These are phyloP conservation scores for Aspergillus caelatus DNA, from an alignment of 2,329 filamentous ascomycete species.

Conservation along the genomic window DNA sequence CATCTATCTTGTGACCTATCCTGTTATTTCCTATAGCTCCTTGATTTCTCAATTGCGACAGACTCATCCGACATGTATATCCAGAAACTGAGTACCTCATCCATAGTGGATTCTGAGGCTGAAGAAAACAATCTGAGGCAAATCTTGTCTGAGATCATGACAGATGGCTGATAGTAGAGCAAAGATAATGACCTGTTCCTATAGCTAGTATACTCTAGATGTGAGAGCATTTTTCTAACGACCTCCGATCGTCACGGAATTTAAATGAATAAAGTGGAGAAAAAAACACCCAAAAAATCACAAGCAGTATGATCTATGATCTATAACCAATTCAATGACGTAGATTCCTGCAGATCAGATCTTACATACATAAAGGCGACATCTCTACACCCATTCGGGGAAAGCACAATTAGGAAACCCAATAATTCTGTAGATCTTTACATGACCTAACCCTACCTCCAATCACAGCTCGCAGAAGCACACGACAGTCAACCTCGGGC, in stretches of 20 bases:
- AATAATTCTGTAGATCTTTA: neutral
- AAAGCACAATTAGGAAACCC: neutral
- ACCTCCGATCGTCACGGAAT: neutral
- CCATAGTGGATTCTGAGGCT: constrained; percentile 7
- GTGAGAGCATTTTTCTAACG: neutral
- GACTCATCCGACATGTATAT: constrained; percentile 18
- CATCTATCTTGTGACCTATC: constrained; percentile 17
- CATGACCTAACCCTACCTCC: neutral
- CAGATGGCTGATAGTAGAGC: constrained; percentile 17
- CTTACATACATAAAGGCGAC: neutral
- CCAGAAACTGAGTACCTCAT: constrained; percentile 6
- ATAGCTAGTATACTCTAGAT: neutral
- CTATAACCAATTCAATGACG: neutral
- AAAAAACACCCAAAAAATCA: neutral
- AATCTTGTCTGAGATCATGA: constrained; percentile 15
- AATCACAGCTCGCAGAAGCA: neutral
- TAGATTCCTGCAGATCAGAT: constrained; percentile 3
- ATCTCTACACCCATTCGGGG: neutral
- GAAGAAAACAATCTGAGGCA: constrained; percentile 14
- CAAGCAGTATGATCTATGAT: neutral
- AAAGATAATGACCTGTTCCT: constrained; percentile 20
- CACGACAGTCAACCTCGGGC: no score
- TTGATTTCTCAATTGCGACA: constrained; percentile 17
- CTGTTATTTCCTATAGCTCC: constrained; percentile 14
- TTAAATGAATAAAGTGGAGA: neutral